phyloP scores from a whole-genome alignment of 768 basidiomycete species.

The Pleurotus citrinopileatus region DNA sequence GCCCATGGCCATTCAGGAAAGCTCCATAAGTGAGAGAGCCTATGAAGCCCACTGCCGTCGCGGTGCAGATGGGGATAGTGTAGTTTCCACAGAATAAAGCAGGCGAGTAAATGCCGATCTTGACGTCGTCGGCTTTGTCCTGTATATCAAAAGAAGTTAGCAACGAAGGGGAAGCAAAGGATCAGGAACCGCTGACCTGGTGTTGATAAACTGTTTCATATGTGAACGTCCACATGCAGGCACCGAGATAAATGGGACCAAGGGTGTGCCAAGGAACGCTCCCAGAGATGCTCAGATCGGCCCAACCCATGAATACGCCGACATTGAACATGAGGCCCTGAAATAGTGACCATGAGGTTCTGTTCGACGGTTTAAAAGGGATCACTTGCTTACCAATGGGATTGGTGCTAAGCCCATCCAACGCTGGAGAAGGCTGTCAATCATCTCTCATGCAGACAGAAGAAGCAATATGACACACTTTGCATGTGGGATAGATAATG shows the following conservation, averaged over 20 bases:
- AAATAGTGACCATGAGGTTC: background rate
- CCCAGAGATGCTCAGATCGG: conserved; percentile 21
- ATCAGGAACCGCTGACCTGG: conserved; percentile 18
- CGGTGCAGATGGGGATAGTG: conserved; percentile 45
- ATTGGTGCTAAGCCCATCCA: conserved; percentile 29
- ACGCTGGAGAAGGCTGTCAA: conserved; percentile 15
- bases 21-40: conserved; percentile 42
- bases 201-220: conserved; percentile 33
- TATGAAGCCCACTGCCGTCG: conserved; percentile 43
- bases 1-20: conserved; percentile 39
- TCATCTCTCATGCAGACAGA: background rate
- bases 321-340: conserved; percentile 31
- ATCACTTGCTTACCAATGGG: conserved; percentile 20
- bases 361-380: background rate
- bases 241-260: conserved; percentile 21
- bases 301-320: conserved; percentile 31
- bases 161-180: background rate
- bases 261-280: conserved; percentile 23
- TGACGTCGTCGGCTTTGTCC: conserved; percentile 58
- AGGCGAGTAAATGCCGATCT: conserved; percentile 56
- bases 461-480: conserved; percentile 16
- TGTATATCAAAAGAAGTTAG: conserved; percentile 20
- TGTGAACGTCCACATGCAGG: conserved; percentile 27
- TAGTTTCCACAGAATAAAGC: conserved; percentile 49
- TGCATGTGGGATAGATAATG: conserved; percentile 32